Conservation (phyloP, 768 basidiomycete genomes). For the Calocera viscosa region DNA sequence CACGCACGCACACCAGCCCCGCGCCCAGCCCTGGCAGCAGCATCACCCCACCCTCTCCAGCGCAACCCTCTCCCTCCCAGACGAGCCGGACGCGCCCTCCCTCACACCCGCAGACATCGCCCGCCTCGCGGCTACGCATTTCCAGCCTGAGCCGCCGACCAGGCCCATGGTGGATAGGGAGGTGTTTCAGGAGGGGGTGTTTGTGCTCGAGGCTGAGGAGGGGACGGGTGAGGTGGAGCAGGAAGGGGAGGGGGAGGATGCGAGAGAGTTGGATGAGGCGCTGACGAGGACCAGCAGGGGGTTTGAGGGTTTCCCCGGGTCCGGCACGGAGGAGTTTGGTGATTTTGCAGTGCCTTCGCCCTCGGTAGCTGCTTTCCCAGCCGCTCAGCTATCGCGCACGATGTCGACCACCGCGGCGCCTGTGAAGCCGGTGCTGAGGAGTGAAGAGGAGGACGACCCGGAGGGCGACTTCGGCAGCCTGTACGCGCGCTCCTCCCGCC, state of each 20-base stretch:
- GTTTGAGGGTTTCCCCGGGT: no score
- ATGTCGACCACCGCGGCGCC: neutral
- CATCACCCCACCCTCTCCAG: neutral
- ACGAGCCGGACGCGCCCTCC: neutral
- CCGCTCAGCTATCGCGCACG: neutral
- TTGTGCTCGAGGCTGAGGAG: no score
- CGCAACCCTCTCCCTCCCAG: neutral
- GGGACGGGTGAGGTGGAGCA: neutral
- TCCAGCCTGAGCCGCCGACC: neutral
- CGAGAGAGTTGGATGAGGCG: no score
- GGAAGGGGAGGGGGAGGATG: neutral
- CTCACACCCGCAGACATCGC: neutral
- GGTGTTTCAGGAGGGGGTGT: no score
- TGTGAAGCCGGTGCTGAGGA: neutral
- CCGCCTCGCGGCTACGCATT: neutral
- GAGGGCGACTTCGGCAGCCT: conserved; percentile 4
- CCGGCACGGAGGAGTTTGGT: neutral
- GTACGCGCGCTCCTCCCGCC: neutral
- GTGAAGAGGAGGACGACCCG: neutral
- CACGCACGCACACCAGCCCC: neutral
- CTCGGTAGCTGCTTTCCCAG: neutral
- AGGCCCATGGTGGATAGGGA: neutral
- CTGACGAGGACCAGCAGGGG: no score
- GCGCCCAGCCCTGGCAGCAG: neutral
- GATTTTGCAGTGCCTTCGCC: neutral